Base-by-base conservation (phyloP, 495 filamentous ascomycete species). In the Hyphodiscus hymeniophilus region DNA sequence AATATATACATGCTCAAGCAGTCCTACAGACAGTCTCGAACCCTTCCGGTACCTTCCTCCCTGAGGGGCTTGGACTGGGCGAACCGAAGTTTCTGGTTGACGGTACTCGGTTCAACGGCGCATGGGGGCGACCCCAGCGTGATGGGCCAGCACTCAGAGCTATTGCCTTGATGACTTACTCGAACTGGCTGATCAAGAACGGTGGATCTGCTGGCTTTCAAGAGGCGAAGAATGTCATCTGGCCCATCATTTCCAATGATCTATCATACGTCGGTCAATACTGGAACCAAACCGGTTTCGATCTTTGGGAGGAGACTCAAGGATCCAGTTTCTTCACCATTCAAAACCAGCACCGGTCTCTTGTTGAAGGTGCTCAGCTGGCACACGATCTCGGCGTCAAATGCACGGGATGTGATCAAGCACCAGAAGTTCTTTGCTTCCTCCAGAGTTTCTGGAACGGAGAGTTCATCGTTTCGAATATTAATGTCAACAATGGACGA, bases 61-160 rank as follows among this genome's bases (percentile, higher is more conserved):
- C 68, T 32, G 69, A 71, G 10, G 63, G 68, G 16, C 24, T 54
- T 4, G 75, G 76, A 7, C 69, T 84, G 15, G 80, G 73, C 15
- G 80, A 84, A 41, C 78, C 80, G 5, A 82, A 82, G 47, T 81
- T 74, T 38, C 62, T 77, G 36, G 70, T 70, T 16, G 63, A 81
- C 58, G 67, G 68, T 8, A 66, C 66, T 26, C 64, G 71, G 8
- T 82, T 77, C 59, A 68, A 66, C 17, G 77, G 69, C 24, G 54
- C 68, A 1, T 84, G 80, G 80, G 80, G 80, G 26, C 65, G 80
- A 18, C 80, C 80, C 18, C 80, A 84, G 58, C 64, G 72, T 26
- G 80, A 83, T 57, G 79, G 80, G 13, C 79, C 80, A 33, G 72
- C 73, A 3, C 65, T 75, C 22, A 56, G 73, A 7, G 67, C 69